phyloP scores from a whole-genome alignment of 2,329 filamentous ascomycete genomes.

The Phoma herbarum region DNA sequence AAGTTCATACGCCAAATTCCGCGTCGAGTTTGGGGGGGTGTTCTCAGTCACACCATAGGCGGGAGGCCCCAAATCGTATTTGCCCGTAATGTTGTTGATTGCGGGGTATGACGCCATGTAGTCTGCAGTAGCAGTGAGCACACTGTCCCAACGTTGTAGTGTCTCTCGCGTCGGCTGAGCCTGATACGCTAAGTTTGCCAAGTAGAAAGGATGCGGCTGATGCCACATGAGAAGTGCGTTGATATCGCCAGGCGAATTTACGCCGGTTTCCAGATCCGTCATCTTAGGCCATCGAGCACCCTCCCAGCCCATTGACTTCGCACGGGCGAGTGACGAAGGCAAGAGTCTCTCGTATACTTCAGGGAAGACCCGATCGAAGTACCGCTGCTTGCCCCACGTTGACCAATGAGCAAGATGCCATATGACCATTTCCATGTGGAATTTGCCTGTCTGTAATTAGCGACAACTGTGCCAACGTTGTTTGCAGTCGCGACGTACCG shows the following conservation, averaged over 20 bases:
- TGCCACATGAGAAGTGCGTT: constrained; percentile 69
- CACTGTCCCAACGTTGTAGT: constrained; percentile 61
- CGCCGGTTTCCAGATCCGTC: constrained; percentile 61
- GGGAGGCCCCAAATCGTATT: constrained; percentile 63
- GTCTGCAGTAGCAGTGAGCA: constrained; percentile 62
- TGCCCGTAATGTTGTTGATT: constrained; percentile 59
- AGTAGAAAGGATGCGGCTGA: constrained; percentile 66
- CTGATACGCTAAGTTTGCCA: constrained; percentile 64
- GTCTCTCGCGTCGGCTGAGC: constrained; percentile 54
- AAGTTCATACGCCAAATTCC: constrained; percentile 66
- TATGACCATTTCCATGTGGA: constrained; percentile 62
- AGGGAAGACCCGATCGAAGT: constrained; percentile 55
- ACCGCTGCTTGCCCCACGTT: constrained; percentile 57
- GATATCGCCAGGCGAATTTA: constrained; percentile 65
- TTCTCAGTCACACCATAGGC: constrained; percentile 64
- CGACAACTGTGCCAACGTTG: background rate
- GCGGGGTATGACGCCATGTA: constrained; percentile 67
- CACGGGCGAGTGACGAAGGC: constrained; percentile 43
- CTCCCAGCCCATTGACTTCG: constrained; percentile 48
- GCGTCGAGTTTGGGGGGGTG: constrained; percentile 63
- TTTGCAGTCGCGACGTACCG: constrained; percentile 49
- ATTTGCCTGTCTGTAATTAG: constrained; percentile 50
- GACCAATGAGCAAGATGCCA: constrained; percentile 63
- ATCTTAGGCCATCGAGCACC: constrained; percentile 62
- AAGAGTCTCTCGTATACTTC: constrained; percentile 60